Evolutionary conservation across 805 yeast species (phyloP).

Genomic region (Candida ulmi): DNA sequence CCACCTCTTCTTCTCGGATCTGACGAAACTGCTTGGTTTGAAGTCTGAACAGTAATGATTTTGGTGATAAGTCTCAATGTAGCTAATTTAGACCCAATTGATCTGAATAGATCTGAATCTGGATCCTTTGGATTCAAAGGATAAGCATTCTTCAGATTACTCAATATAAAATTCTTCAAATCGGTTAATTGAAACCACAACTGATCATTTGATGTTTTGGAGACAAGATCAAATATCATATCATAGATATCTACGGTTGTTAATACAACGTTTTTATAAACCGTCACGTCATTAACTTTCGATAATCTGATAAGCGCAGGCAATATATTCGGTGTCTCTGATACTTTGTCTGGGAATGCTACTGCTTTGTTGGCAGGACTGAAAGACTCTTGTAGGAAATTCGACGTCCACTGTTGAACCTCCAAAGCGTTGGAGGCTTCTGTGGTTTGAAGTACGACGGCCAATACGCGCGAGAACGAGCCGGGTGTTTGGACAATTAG

Average conservation of each 20-base stretch:
- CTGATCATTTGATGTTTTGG: conserved; percentile 31
- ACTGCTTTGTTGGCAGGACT: conserved; percentile 10
- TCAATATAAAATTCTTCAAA: conserved; percentile 54
- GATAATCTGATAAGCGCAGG: conserved; percentile 10
- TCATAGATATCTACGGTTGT: conserved; percentile 41
- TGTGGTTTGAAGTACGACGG: conserved; percentile 12
- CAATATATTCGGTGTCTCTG: conserved; percentile 6
- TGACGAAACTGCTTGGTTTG: conserved; percentile 13
- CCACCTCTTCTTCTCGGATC: conserved; percentile 23
- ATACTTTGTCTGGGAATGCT: conserved; percentile 14
- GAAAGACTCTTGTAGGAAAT: conserved; percentile 17
- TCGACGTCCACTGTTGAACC: conserved; percentile 23
- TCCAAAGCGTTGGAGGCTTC: conserved; percentile 7
- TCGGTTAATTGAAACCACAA: conserved; percentile 52
- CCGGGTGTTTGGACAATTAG: conserved; percentile 10
- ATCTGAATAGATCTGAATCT: conserved; percentile 32
- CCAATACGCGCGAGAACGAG: conserved; percentile 11
- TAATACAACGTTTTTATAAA: conserved; percentile 33
- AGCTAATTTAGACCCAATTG: conserved; percentile 58
- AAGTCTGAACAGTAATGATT: conserved; percentile 48
- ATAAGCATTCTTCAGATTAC: conserved; percentile 51
- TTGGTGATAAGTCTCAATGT: conserved; percentile 68
- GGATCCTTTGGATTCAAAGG: conserved; percentile 38
- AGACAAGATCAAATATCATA: conserved; percentile 38
- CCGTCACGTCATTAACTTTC: conserved; percentile 22